Percentiles rank a stretch among this genome's conserved stretches.
phyloP scores from a whole-genome alignment of 2,329 filamentous ascomycete genomes.

The Penicillium concentricum region DNA sequence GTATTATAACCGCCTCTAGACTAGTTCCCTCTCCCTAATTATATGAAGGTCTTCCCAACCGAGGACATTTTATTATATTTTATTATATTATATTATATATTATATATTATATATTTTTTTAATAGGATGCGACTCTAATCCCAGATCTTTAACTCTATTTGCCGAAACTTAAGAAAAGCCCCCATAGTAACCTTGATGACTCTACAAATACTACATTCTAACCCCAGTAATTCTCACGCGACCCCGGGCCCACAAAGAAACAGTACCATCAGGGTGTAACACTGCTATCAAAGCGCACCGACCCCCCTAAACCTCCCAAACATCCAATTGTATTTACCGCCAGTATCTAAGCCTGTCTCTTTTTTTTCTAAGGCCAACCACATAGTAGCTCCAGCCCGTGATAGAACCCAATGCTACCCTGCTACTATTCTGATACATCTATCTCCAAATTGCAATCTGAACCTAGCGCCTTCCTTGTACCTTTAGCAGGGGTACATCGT shows the following conservation, averaged over 20 bases:
- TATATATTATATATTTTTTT: too few relatives aligned
- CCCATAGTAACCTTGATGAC: slow-evolving; percentile 1
- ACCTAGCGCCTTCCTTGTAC: background rate
- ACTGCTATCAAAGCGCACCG: slow-evolving; percentile 21
- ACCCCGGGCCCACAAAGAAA: background rate
- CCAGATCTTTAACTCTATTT: background rate
- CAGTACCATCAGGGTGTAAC: slow-evolving; percentile 21
- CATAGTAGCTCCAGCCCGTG: background rate
- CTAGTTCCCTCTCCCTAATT: too few relatives aligned
- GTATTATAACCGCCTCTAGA: background rate
- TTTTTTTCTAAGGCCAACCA: background rate
- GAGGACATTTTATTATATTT: too few relatives aligned
- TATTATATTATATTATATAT: too few relatives aligned
- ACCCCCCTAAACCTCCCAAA: background rate
- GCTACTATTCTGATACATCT: background rate
- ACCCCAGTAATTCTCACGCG: background rate
- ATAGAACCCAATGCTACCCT: slow-evolving; percentile 4
- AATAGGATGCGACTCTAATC: background rate
- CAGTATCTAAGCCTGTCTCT: background rate
- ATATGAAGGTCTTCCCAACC: too few relatives aligned
- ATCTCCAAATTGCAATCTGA: background rate
- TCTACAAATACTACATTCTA: slow-evolving; percentile 2
- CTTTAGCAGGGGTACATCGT: background rate
- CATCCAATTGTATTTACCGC: background rate
- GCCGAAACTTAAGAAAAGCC: background rate